phyloP scores from a whole-genome alignment of 2,329 filamentous ascomycete genomes.

The Colletotrichum sp. region DNA sequence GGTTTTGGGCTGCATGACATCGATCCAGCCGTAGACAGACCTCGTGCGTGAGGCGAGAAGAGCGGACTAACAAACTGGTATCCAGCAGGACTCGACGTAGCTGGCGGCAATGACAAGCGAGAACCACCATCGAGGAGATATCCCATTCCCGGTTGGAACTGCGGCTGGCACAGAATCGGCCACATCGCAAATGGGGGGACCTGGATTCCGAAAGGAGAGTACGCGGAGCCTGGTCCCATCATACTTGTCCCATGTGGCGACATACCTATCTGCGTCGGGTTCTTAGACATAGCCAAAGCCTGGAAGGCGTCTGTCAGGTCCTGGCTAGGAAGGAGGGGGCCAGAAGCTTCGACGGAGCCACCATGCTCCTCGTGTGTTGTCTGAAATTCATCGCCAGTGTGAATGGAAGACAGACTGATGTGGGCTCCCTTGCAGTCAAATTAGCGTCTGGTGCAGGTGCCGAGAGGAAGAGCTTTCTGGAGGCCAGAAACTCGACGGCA shows the following conservation, averaged over 20 bases:
- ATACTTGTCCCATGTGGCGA: not conserved
- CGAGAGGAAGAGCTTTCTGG: too few relatives aligned
- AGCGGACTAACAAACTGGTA: slow-evolving; percentile 25
- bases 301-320: slow-evolving; percentile 11
- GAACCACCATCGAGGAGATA: slow-evolving; percentile 30
- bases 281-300: not conserved
- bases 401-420: slow-evolving; percentile 3
- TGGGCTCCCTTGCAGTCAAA: not conserved
- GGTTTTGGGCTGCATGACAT: slow-evolving; percentile 33
- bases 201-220: slow-evolving; percentile 20
- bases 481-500: not conserved
- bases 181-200: slow-evolving; percentile 33
- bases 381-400: not conserved
- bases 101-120: not conserved
- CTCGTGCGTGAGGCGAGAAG: slow-evolving; percentile 19
- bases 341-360: not conserved
- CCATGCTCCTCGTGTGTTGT: not conserved
- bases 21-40: not conserved
- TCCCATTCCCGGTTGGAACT: slow-evolving; percentile 29
- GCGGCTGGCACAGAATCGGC: slow-evolving; percentile 36
- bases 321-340: not conserved
- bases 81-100: not conserved
- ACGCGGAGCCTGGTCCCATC: not conserved
- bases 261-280: not conserved
- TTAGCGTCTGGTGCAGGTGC: not conserved